Conservation (phyloP, 805 yeast genomes). For the Starmerella vitae region DNA sequence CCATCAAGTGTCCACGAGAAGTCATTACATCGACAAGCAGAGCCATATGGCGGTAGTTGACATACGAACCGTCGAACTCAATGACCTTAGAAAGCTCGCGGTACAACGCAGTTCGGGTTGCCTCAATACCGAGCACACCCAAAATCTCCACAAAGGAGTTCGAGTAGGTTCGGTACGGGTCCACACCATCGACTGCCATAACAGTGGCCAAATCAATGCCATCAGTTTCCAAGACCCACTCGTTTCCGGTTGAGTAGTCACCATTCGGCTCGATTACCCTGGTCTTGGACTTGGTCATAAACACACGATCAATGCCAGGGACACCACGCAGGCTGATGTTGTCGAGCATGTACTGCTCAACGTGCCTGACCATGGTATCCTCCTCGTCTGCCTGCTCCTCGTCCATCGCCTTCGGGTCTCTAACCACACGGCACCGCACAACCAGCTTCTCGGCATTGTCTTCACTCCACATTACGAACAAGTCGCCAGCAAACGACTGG, state of each 20-base stretch:
- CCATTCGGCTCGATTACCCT: slow-evolving; percentile 52
- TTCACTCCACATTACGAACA: slow-evolving; percentile 97
- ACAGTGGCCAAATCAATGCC: slow-evolving; percentile 95
- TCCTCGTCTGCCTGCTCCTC: slow-evolving; percentile 93
- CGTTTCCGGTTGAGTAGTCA: slow-evolving; percentile 76
- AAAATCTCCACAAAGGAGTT: slow-evolving; percentile 93
- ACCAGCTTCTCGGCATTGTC: slow-evolving; percentile 95
- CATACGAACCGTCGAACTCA: slow-evolving; percentile 99
- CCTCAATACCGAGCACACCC: slow-evolving; percentile 95
- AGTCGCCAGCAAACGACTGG: slow-evolving; percentile 83
- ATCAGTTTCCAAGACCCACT: slow-evolving; percentile 98
- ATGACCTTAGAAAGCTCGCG: slow-evolving; percentile 92
- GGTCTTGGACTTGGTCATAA: slow-evolving; percentile 37
- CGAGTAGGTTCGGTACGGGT: slow-evolving; percentile 77
- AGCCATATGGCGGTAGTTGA: slow-evolving; percentile 97
- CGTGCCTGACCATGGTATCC: slow-evolving; percentile 87
- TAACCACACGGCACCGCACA: slow-evolving; percentile 94
- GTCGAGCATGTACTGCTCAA: slow-evolving; percentile 93
- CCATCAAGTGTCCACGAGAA: slow-evolving; percentile 94
- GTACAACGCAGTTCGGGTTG: slow-evolving; percentile 87
- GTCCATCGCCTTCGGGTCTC: slow-evolving; percentile 87
- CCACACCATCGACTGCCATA: slow-evolving; percentile 90
- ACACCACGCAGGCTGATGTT: slow-evolving; percentile 92
- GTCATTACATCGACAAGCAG: slow-evolving; percentile 97
- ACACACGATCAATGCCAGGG: slow-evolving; percentile 79